Evolutionary conservation across 192 early-diverging fungal species (phyloP), one percentile per base, ranked within the genome.

Genomic region (Chytriomyces confervae): DNA sequence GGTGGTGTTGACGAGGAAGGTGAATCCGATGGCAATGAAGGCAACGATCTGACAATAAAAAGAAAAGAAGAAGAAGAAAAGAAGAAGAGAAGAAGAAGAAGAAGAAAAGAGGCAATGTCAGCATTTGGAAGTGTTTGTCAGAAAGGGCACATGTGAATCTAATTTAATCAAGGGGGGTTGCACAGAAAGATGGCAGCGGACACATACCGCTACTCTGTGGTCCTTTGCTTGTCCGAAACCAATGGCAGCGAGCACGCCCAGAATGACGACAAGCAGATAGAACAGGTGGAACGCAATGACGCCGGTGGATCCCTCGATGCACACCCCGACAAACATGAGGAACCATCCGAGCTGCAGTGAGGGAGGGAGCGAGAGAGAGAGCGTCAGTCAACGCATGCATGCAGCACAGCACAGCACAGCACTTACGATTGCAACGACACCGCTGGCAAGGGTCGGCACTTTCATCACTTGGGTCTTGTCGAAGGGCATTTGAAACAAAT

Each of bases 241-340:
- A 68, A 79, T 64, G n/a, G 44, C 11, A 9, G n/a, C 24, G 6
- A 65, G n/a, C 51, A 82, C 64, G n/a, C 50, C 69, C 5, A 79
- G 7, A 13, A 70, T 66, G 11, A 76, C 49, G 36, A 66, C 45
- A 7, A 82, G 77, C 10, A 50, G 71, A 60, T 75, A 82, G 72
- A 82, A 79, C 23, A 72, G 69, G 50, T 50, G 16, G 27, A 72
- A 72, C 50, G 50, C 69, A 60, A 50, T 57, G 7, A 72, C 7
- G 7, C 69, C 69, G 48, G 44, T n/a, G 8, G 69, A 8, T 9
- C 23, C 27, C 11, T 69, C 2, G 65, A 82, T 69, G 66, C 81
- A 79, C n/a, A 75, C 18, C 45, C 81, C 81, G 46, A 82, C 76
- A 46, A 82, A 82, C 16, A 72, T 29, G 10, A 82, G 72, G 23